These are phyloP conservation scores for Chalciporus piperatus DNA, from an alignment of 768 basidiomycete species.

Conservation along the genomic window DNA sequence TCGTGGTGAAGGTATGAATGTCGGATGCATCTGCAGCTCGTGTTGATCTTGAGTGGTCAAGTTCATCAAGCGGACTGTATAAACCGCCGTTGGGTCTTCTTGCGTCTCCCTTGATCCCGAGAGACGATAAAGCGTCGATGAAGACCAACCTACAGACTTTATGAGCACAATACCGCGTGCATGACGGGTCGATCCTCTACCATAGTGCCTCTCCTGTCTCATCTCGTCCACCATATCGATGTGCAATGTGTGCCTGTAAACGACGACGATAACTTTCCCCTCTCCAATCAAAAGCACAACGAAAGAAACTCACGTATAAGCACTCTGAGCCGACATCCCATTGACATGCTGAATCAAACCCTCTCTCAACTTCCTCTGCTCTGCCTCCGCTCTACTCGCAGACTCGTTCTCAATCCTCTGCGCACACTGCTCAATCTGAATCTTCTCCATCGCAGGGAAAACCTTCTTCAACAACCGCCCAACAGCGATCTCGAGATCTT, in stretches of 20 bases:
- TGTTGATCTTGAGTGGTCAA: slow-evolving; percentile 24
- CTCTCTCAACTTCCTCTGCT: slow-evolving; percentile 11
- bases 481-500: slow-evolving; percentile 3
- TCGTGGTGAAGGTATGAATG: slow-evolving; percentile 20
- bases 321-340: not conserved
- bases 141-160: not conserved
- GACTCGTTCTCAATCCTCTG: slow-evolving; percentile 1
- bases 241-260: slow-evolving; percentile 10
- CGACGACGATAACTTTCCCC: not conserved
- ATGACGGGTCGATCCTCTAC: not conserved
- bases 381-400: slow-evolving; percentile 2
- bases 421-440: slow-evolving; percentile 1
- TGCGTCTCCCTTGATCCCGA: not conserved
- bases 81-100: slow-evolving; percentile 8
- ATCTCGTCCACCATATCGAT: slow-evolving; percentile 2
- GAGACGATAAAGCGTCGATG: not conserved
- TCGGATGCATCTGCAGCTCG: slow-evolving; percentile 23
- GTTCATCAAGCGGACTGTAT: slow-evolving; percentile 10
- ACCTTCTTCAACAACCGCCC: slow-evolving; percentile 8
- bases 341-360: slow-evolving; percentile 22
- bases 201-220: not conserved
- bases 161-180: not conserved
- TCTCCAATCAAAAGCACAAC: not conserved
- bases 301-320: slow-evolving; percentile 9
- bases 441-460: slow-evolving; percentile 3